These are phyloP conservation scores for Quercus gilva DNA, from an alignment of 306 rosid species.

Conservation along the genomic window DNA sequence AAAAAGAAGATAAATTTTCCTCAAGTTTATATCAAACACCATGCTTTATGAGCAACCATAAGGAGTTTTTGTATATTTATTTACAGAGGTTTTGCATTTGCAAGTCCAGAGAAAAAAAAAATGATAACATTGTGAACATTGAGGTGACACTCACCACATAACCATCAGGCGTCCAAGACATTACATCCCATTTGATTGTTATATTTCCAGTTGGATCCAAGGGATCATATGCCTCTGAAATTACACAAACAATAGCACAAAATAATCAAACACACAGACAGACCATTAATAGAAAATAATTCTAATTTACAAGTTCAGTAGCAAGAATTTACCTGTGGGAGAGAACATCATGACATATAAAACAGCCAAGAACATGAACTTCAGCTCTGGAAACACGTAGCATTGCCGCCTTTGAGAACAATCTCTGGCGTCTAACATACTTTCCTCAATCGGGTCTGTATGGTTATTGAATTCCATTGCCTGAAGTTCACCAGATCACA, in stretches of 20 bases:
- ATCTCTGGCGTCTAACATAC: background rate
- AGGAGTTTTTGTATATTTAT: background rate
- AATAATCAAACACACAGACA: background rate
- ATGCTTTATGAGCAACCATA: background rate
- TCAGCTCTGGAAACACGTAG: conserved; percentile 13
- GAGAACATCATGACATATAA: conserved; percentile 33
- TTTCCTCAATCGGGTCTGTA: background rate
- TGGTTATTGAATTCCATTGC: conserved; percentile 26
- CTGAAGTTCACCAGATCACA: conserved; percentile 23
- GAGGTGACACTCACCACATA: conserved; percentile 40
- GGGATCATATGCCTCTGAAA: conserved; percentile 60
- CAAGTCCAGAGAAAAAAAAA: background rate
- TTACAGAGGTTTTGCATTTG: background rate
- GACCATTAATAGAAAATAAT: background rate
- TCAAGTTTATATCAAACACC: background rate
- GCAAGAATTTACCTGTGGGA: conserved; percentile 38
- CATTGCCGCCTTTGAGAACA: conserved; percentile 2
- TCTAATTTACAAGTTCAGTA: background rate
- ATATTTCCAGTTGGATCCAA: conserved; percentile 67
- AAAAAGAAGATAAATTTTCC: background rate
- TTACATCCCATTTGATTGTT: conserved; percentile 70
- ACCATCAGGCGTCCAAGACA: conserved; percentile 69
- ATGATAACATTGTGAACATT: background rate
- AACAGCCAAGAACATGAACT: conserved; percentile 31
- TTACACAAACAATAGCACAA: background rate